These are phyloP conservation scores for Geotrichum histeridarum DNA, from an alignment of 1,139 yeast genomes.

Conservation along the genomic window DNA sequence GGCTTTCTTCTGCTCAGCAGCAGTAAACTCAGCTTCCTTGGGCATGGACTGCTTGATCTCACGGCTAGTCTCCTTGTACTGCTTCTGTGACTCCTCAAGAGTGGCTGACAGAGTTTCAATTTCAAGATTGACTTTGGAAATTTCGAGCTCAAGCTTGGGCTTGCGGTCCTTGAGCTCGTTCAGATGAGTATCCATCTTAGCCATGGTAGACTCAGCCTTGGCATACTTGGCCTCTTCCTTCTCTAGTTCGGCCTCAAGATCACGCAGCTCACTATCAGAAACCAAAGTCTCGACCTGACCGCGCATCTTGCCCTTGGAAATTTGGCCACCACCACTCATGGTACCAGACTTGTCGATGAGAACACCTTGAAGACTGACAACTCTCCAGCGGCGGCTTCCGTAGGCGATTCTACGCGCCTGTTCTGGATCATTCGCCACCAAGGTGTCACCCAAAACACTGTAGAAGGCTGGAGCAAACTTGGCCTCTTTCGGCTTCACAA, in stretches of 20 bases:
- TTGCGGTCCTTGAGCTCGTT: slow-evolving; percentile 55
- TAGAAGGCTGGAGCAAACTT: slow-evolving; percentile 85
- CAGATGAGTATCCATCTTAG: slow-evolving; percentile 57
- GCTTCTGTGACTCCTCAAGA: slow-evolving; percentile 42
- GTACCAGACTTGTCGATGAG: slow-evolving; percentile 94
- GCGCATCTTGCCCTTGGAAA: slow-evolving; percentile 62
- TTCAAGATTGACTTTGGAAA: slow-evolving; percentile 60
- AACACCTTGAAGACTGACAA: slow-evolving; percentile 89
- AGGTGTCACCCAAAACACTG: slow-evolving; percentile 77
- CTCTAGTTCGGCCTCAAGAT: slow-evolving; percentile 50
- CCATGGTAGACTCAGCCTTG: slow-evolving; percentile 48
- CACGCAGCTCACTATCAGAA: slow-evolving; percentile 56
- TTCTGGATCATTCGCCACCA: slow-evolving; percentile 71
- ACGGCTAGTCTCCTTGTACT: slow-evolving; percentile 29
- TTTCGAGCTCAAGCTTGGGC: slow-evolving; percentile 64
- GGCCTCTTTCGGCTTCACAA: slow-evolving; percentile 61
- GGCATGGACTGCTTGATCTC: slow-evolving; percentile 25
- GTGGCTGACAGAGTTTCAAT: slow-evolving; percentile 54
- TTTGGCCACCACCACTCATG: slow-evolving; percentile 92
- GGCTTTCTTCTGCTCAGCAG: slow-evolving; percentile 41
- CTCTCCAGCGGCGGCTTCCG: slow-evolving; percentile 74
- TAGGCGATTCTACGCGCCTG: slow-evolving; percentile 89
- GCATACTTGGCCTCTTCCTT: slow-evolving; percentile 55
- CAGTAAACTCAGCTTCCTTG: slow-evolving; percentile 31
- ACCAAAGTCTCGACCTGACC: slow-evolving; percentile 37